These are phyloP conservation scores for Bothia castanella DNA, from an alignment of 1,284 basidiomycete genomes.

Conservation along the genomic window DNA sequence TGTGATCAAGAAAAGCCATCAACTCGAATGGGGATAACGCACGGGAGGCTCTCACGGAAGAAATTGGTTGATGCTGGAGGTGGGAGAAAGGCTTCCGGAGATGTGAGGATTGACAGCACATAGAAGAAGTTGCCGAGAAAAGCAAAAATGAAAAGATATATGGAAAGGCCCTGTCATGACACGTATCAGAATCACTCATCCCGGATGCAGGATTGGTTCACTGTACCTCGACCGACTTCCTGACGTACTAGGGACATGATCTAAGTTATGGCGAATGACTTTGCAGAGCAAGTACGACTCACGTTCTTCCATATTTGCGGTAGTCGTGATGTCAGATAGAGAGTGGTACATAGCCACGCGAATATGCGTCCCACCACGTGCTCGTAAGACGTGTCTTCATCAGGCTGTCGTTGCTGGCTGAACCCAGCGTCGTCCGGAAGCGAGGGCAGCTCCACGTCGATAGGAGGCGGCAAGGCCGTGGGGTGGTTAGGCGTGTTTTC, in stretches of 20 bases:
- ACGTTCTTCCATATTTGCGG: slow-evolving; percentile 99
- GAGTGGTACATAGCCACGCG: slow-evolving; percentile 87
- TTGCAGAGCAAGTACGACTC: slow-evolving; percentile 37
- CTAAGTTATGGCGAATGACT: slow-evolving; percentile 2
- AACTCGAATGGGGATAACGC: slow-evolving; percentile 32
- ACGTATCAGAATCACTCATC: slow-evolving; percentile 12
- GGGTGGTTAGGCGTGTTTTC: neutral
- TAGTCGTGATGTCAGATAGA: slow-evolving; percentile 87
- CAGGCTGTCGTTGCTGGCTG: slow-evolving; percentile 28
- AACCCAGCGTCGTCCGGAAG: slow-evolving; percentile 10
- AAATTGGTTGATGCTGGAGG: slow-evolving; percentile 55
- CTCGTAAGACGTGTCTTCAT: slow-evolving; percentile 41
- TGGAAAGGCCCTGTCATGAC: slow-evolving; percentile 71
- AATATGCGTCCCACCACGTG: slow-evolving; percentile 81
- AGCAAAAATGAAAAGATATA: slow-evolving; percentile 87
- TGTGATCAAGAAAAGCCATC: slow-evolving; percentile 5
- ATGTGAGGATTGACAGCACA: slow-evolving; percentile 77
- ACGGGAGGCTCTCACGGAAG: slow-evolving; percentile 74
- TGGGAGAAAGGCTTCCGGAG: slow-evolving; percentile 53
- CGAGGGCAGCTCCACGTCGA: slow-evolving; percentile 25
- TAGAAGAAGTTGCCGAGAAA: slow-evolving; percentile 91
- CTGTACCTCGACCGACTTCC: slow-evolving; percentile 83
- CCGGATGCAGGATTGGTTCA: neutral
- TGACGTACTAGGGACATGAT: slow-evolving; percentile 57
- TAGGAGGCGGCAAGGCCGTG: neutral